Base-by-base conservation (phyloP, 345 rosid species). In the Clausena lansium region DNA sequence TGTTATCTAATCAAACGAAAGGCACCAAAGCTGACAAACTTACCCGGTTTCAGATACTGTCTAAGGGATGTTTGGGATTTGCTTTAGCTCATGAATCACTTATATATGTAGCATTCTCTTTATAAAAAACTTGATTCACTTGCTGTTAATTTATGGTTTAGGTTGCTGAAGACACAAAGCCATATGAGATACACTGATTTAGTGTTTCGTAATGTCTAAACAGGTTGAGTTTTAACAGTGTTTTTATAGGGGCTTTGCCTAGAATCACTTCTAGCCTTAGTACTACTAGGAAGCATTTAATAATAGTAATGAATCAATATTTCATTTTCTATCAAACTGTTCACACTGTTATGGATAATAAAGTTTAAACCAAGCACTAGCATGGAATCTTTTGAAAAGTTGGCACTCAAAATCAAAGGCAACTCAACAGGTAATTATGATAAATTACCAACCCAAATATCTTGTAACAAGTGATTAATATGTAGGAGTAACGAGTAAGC, bases 331-430 rank as follows among this genome's bases (percentile, higher is more conserved):
- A 5, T 36, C 24, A 8, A 11, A 13, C n/a, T 6, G 39, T 24
- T 38, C 47, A 0, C 27, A 50, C 39, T 17, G 27, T 70, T 47
- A 35, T 35, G 17, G 32, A 71, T 41, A 67, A 24, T 11, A 67
- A 24, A 68, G 20, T 10, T 45, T 13, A 13, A 45, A 10, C 50
- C 55, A 61, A 27, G 4, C 76, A 27, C 67, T 60, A 39, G 2
- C 10, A 22, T 74, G 39, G 77, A 62, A 74, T 45, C 27, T 30
- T 74, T 45, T 11, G 50, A 36, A 63, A 41, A 74, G 69, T 28
- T 45, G 77, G 39, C 60, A 47, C 4, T 39, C 74, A 28, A 74
- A 74, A 28, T 74, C 59, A 45, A 41, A 74, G 32, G 52, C 61
- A 45, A 62, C 11, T 32, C 14, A 39, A 20, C 58, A 24, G 25